These are phyloP conservation scores for Xenoacremonium recifei DNA, from an alignment of 2,329 filamentous ascomycete genomes.

Conservation along the genomic window DNA sequence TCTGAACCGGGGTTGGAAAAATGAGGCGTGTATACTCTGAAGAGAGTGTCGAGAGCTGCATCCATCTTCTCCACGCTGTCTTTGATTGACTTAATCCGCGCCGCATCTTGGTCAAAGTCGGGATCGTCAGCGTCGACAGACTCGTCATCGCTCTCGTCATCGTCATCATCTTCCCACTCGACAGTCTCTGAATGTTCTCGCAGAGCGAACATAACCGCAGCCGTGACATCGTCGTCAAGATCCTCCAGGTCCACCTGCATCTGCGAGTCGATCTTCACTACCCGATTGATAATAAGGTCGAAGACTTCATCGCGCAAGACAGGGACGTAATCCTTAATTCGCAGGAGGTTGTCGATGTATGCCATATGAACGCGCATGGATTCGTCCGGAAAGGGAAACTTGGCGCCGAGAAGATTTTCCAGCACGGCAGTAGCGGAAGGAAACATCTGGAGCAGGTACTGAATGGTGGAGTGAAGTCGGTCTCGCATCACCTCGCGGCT, in stretches of 20 bases:
- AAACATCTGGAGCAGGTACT: conserved; percentile 75
- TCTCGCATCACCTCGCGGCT: conserved; percentile 64
- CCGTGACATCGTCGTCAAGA: conserved; percentile 81
- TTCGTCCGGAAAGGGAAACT: conserved; percentile 77
- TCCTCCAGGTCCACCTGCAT: conserved; percentile 94
- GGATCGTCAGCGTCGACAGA: conserved; percentile 70
- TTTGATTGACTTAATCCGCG: conserved; percentile 68
- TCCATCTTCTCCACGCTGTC: conserved; percentile 90
- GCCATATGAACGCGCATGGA: conserved; percentile 75
- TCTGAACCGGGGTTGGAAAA: conserved; percentile 69
- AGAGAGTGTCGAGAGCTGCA: conserved; percentile 82
- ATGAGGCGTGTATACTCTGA: conserved; percentile 73
- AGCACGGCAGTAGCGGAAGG: conserved; percentile 74
- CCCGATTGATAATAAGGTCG: conserved; percentile 76
- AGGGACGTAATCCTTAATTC: conserved; percentile 73
- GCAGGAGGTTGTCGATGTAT: conserved; percentile 85
- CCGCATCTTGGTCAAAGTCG: conserved; percentile 61
- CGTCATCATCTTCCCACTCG: conserved; percentile 50
- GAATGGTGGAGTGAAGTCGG: conserved; percentile 73
- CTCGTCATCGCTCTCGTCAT: conserved; percentile 67
- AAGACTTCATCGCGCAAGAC: conserved; percentile 78
- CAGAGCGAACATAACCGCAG: conserved; percentile 62
- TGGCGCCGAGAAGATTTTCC: conserved; percentile 61
- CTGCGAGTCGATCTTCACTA: conserved; percentile 93
- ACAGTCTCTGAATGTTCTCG: conserved; percentile 24